Percentiles rank a stretch among this genome's conserved stretches.
Conservation (phyloP, 495 filamentous ascomycete genomes). For the Podospora fimiseda region DNA sequence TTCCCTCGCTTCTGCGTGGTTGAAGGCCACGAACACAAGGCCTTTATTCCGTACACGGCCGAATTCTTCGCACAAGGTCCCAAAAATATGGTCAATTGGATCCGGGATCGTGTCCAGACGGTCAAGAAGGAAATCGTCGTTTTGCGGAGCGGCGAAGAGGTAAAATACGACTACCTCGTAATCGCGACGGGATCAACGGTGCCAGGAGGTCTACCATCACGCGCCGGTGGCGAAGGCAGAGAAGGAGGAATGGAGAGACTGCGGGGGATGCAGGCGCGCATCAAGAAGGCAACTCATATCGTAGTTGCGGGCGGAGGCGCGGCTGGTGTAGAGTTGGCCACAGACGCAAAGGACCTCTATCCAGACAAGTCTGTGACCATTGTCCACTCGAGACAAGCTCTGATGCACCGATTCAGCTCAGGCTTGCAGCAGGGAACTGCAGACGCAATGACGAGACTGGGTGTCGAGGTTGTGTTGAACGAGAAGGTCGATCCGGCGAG, state of each 20-base stretch:
- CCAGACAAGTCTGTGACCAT: conserved; percentile 51
- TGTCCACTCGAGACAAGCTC: conserved; percentile 47
- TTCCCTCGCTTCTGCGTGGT: conserved; percentile 46
- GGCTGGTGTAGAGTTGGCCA: conserved; percentile 54
- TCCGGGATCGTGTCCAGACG: conserved; percentile 28
- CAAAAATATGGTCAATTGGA: conserved; percentile 26
- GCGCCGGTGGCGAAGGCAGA: conserved; percentile 39
- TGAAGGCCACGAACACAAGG: conserved; percentile 38
- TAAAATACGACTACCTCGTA: conserved; percentile 53
- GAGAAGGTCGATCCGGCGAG: conserved; percentile 23
- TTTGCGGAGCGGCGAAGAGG: conserved; percentile 23
- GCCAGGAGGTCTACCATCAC: conserved; percentile 45
- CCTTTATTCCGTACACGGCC: conserved; percentile 43
- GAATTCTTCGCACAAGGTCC: conserved; percentile 22
- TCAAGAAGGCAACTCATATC: conserved; percentile 37
- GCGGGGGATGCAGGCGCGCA: conserved; percentile 27
- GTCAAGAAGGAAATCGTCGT: conserved; percentile 21
- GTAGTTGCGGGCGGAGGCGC: conserved; percentile 55
- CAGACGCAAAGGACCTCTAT: conserved; percentile 50
- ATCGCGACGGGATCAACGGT: conserved; percentile 46
- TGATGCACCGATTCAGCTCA: conserved; percentile 51
- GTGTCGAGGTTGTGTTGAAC: conserved; percentile 37
- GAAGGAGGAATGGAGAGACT: conserved; percentile 43
- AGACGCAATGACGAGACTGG: conserved; percentile 32
- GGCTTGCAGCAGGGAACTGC: conserved; percentile 42